Evolutionary conservation across 441 rosid species (phyloP).

Genomic region (Codiaeum variegatum): DNA sequence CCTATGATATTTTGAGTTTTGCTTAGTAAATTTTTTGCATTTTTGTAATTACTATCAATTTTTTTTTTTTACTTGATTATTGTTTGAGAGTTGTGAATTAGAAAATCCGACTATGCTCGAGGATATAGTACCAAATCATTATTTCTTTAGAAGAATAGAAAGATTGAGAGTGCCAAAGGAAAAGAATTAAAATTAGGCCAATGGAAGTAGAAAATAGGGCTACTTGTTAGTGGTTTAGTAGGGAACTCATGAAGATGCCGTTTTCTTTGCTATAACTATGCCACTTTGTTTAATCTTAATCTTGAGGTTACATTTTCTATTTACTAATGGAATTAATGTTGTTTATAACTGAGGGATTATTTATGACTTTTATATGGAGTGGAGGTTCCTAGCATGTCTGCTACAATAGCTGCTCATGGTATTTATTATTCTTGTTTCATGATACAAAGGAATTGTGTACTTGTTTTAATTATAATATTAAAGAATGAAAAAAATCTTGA

Average conservation of each 20-base stretch:
- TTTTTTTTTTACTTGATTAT: too few species aligned
- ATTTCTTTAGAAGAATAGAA: not conserved
- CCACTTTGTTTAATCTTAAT: not conserved
- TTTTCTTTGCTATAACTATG: not conserved
- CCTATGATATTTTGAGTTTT: too few species aligned
- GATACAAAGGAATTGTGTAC: not conserved
- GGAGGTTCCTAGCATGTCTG: slow-evolving; percentile 99
- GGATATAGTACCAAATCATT: not conserved
- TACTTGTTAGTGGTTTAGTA: not conserved
- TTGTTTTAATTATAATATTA: not conserved
- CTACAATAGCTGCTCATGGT: slow-evolving; percentile 96
- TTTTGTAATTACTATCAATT: too few species aligned
- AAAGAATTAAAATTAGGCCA: not conserved
- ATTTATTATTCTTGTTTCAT: slow-evolving; percentile 21
- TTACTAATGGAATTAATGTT: not conserved
- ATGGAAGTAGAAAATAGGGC: not conserved
- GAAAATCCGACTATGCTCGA: not conserved
- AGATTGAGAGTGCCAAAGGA: not conserved
- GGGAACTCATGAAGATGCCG: not conserved
- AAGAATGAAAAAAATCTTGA: too few species aligned
- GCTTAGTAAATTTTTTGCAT: too few species aligned
- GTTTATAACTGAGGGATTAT: too few species aligned
- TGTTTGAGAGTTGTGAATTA: too few species aligned
- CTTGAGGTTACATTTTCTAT: not conserved
- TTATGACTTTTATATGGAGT: too few species aligned